phyloP scores from a whole-genome alignment of 164 flowering plant genomes.

The Chimonanthus praecox region DNA sequence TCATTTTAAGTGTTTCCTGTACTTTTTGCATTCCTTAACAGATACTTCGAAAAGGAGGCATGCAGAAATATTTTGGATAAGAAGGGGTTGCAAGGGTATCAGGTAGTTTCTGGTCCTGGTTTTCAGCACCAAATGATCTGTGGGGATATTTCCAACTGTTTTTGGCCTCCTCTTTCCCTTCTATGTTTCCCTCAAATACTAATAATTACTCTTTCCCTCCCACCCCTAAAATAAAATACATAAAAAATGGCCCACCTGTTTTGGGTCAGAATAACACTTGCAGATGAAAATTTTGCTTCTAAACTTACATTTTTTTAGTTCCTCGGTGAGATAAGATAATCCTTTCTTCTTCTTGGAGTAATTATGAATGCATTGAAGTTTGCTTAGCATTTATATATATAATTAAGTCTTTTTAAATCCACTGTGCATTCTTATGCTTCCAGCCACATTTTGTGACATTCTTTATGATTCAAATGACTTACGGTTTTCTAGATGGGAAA shows the following conservation, averaged over 20 bases:
- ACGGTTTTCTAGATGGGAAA: slow-evolving; percentile 62
- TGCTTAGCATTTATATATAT: neutral
- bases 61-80: slow-evolving; percentile 72
- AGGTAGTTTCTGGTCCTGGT: slow-evolving; percentile 41
- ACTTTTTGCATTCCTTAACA: slow-evolving; percentile 24
- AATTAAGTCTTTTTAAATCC: neutral
- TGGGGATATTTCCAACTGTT: neutral
- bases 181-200: neutral
- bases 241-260: no score
- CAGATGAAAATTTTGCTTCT: no score
- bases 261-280: no score
- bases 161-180: neutral
- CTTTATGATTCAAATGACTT: neutral
- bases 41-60: slow-evolving; percentile 63
- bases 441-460: neutral
- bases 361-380: neutral
- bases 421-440: neutral
- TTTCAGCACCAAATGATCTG: neutral
- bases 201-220: neutral
- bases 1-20: neutral
- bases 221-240: neutral
- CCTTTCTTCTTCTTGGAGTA: no score
- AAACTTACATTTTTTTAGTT: no score
- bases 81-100: slow-evolving; percentile 60
- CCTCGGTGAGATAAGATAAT: no score